Conservation (phyloP, 768 basidiomycete genomes). For the Rhodotorula diobovata region DNA sequence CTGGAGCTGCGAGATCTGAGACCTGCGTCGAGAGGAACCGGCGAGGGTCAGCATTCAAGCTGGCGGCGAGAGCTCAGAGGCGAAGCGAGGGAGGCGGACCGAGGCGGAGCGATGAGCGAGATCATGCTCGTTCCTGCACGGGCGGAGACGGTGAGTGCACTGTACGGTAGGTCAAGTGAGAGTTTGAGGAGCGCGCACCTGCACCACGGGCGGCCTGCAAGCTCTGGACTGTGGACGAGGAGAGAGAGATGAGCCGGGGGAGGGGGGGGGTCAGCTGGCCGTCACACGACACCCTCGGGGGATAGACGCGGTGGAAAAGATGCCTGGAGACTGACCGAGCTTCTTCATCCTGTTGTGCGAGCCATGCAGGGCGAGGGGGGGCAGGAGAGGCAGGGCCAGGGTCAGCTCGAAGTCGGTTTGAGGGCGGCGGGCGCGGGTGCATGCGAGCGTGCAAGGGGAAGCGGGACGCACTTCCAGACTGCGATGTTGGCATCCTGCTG, state of each 20-base stretch:
- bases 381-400: not conserved
- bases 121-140: slow-evolving; percentile 86
- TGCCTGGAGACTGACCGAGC: slow-evolving; percentile 4
- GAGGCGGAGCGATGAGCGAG: slow-evolving; percentile 92
- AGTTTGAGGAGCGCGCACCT: slow-evolving; percentile 9
- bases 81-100: slow-evolving; percentile 52
- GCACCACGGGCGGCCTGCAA: slow-evolving; percentile 82
- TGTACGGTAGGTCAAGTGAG: not conserved
- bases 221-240: slow-evolving; percentile 62
- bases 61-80: slow-evolving; percentile 49
- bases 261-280: not conserved
- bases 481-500: slow-evolving; percentile 33
- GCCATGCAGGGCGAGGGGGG: no score
- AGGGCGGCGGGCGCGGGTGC: not conserved
- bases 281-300: not conserved
- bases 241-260: no score
- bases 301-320: not conserved
- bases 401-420: not conserved
- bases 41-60: not conserved
- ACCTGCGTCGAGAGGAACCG: slow-evolving; percentile 35
- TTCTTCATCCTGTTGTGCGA: slow-evolving; percentile 23
- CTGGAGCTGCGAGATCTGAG: slow-evolving; percentile 86
- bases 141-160: slow-evolving; percentile 56
- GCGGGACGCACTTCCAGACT: slow-evolving; percentile 31
- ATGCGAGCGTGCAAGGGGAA: not conserved